phyloP scores from a whole-genome alignment of 2,329 filamentous ascomycete genomes.

The Alternaria tenuissima region DNA sequence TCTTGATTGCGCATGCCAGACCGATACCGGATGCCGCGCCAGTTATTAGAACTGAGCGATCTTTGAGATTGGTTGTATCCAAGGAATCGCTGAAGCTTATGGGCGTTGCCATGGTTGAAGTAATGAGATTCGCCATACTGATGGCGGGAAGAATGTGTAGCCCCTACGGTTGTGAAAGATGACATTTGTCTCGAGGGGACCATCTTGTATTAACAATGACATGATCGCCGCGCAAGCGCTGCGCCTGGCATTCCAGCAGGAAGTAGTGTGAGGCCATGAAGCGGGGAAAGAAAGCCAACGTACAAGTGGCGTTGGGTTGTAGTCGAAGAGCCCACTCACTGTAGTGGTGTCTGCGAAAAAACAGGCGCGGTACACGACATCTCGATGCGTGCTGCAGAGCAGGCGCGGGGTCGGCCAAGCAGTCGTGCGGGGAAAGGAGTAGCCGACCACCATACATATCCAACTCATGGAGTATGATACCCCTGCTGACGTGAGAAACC shows the following conservation, averaged over 20 bases:
- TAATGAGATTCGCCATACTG: not conserved
- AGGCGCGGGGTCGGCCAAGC: constrained; percentile 3
- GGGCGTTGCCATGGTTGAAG: constrained; percentile 2
- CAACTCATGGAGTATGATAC: not conserved
- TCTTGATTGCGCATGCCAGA: constrained; percentile 26
- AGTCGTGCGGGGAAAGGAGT: not conserved
- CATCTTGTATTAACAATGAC: not conserved
- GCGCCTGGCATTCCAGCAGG: not conserved
- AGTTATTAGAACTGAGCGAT: constrained; percentile 35
- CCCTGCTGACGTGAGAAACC: not conserved
- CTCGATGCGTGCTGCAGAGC: constrained; percentile 1
- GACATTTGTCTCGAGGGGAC: not conserved
- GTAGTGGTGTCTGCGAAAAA: not conserved
- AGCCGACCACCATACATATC: not conserved
- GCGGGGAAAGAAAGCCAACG: not conserved
- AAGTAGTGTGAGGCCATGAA: not conserved
- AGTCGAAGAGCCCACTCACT: not conserved
- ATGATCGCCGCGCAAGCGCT: not conserved
- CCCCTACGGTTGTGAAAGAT: not conserved
- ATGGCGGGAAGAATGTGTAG: not conserved
- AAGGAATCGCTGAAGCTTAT: constrained; percentile 8
- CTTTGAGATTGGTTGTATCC: constrained; percentile 21
- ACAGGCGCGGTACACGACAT: not conserved
- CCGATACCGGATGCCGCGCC: constrained; percentile 40
- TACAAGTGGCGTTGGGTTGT: not conserved